Evolutionary conservation across 2,329 filamentous ascomycete species (phyloP).

Genomic region (Fusarium miscanthi): DNA sequence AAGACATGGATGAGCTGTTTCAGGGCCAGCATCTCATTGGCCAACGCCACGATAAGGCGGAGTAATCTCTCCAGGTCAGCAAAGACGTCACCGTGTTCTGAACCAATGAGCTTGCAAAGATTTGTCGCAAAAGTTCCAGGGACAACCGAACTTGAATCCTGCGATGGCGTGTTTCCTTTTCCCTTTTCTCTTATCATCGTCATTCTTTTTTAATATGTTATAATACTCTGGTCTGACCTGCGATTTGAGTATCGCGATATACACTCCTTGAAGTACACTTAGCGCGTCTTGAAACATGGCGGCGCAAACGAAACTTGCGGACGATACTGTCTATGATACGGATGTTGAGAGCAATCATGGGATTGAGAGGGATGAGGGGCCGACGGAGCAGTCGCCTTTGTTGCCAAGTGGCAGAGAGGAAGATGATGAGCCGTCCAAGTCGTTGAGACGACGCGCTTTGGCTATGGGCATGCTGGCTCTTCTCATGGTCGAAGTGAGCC

Average conservation of each 20-base stretch:
- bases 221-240: background rate
- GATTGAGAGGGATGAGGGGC: background rate
- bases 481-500: conserved; percentile 57
- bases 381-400: conserved; percentile 38
- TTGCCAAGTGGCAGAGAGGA: conserved; percentile 30
- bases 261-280: background rate
- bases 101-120: conserved; percentile 8
- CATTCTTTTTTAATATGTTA: conserved; percentile 12
- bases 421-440: conserved; percentile 38
- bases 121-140: conserved; percentile 32
- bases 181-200: background rate
- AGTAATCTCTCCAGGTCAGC: conserved; percentile 9
- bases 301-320: background rate
- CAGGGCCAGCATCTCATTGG: background rate
- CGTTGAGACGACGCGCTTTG: conserved; percentile 47
- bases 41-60: conserved; percentile 8
- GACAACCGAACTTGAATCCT: conserved; percentile 15
- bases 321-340: conserved; percentile 1
- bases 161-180: background rate
- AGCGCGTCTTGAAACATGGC: background rate
- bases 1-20: background rate
- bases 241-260: background rate
- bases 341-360: conserved; percentile 25
- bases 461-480: conserved; percentile 53
- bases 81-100: conserved; percentile 20